Conservation (phyloP, 208 protist genomes). For the Herpetomonas muscarum region DNA sequence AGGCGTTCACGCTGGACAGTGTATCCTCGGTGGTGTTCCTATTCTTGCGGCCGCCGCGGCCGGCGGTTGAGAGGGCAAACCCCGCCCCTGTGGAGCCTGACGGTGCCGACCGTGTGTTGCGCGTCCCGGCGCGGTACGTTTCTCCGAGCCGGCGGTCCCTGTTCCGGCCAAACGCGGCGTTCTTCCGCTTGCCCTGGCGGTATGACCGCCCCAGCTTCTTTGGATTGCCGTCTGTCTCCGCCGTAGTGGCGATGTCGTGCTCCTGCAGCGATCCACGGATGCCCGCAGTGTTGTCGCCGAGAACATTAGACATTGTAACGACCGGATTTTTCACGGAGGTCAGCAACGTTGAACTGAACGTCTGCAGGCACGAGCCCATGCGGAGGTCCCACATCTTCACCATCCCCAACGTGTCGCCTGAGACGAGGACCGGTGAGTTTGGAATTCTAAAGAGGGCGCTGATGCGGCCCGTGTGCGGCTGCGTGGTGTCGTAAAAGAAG, state of each 20-base stretch:
- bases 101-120: too few species aligned
- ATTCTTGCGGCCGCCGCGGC: not conserved
- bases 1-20: conserved; percentile 14
- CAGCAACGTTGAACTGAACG: conserved; percentile 7
- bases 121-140: too few species aligned
- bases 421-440: conserved; percentile 30
- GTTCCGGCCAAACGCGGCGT: too few species aligned
- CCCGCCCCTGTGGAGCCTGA: too few species aligned
- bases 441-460: conserved; percentile 21
- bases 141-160: too few species aligned
- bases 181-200: too few species aligned
- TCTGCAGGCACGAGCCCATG: conserved; percentile 38
- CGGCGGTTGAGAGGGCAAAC: too few species aligned
- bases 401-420: conserved; percentile 36
- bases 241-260: too few species aligned
- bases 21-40: not conserved
- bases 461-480: conserved; percentile 39
- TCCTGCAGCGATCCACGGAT: too few species aligned
- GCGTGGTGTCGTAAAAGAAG: conserved; percentile 29
- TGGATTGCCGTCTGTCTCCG: too few species aligned
- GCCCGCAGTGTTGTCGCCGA: too few species aligned
- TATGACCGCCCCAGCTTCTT: too few species aligned
- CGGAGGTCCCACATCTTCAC: conserved; percentile 66
- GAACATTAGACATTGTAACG: not conserved
- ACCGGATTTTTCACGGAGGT: not conserved